Base-by-base conservation (phyloP, 2,329 filamentous ascomycete species). In the Penicillium sp. region DNA sequence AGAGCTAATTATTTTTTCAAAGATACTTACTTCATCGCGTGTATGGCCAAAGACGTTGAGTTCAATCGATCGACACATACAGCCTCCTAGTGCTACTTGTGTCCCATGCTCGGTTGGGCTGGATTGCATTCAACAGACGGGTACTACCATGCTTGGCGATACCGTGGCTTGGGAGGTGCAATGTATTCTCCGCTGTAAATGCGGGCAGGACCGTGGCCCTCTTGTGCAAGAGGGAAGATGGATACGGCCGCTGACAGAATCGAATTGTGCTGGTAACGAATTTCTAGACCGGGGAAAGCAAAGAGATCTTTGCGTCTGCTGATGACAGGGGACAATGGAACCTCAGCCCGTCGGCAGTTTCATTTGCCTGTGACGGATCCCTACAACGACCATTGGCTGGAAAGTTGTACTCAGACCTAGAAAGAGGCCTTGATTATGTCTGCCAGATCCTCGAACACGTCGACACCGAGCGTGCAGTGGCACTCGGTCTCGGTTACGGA, bases 401-500 rank as follows among this genome's bases (percentile, higher is more conserved):
- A 1, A 62, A 68, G 4, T 74, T 78, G 0, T 81, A 79, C 48
- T 64, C 75, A 24, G 80, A 83, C 54, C 66, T 83, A 2, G 71
- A 75, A 26, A 75, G 73, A 37, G 75, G 78, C 9, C 72, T 80
- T 43, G 69, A 75, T 13, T 70, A 76, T 52, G 74, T 82, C 37
- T 67, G 75, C 46, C 56, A 68, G 2, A 67, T 78, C 12, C 65
- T 80, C 17, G 54, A 69, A 0, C 80, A 75, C 48, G 69, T 82
- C 24, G 79, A 82, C 58, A 74, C 72, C 13, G 63, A 65, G 8
- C 75, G 77, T 8, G 77, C 76, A 1, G 69, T 81, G n/a, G 72
- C 77, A 0, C 66, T 75, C 1, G 79, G 79, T 0, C 74, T 69
- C 7, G 75, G 74, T 10, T 81, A 77, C 52, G 78, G 79, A n/a